These are phyloP conservation scores for Phaffomyces opuntiae DNA, from an alignment of 805 yeast genomes.

Conservation along the genomic window DNA sequence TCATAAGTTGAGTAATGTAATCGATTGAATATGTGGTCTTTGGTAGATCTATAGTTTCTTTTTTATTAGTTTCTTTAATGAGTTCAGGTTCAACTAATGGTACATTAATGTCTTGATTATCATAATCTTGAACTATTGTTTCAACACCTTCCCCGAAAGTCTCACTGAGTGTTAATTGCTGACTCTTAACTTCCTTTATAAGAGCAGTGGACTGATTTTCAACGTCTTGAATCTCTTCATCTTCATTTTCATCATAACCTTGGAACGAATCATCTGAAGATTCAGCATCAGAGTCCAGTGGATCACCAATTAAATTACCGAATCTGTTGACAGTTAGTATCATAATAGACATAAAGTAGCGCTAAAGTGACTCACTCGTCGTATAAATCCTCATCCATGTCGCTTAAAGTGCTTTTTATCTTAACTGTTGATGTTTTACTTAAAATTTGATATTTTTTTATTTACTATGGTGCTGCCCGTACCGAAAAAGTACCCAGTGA, in stretches of 20 bases:
- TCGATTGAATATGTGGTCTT: constrained; percentile 52
- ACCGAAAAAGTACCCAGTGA: not conserved
- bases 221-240: constrained; percentile 12
- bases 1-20: constrained; percentile 46
- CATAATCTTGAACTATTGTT: constrained; percentile 49
- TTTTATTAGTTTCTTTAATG: constrained; percentile 32
- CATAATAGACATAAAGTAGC: not conserved
- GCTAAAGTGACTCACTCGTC: constrained; percentile 49
- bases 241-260: constrained; percentile 21
- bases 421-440: not conserved
- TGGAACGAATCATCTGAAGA: constrained; percentile 17
- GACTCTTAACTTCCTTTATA: constrained; percentile 38
- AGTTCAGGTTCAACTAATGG: constrained; percentile 58
- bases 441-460: not conserved
- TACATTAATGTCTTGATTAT: constrained; percentile 43
- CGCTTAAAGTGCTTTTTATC: not conserved
- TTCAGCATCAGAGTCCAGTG: constrained; percentile 41
- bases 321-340: constrained; percentile 28
- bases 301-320: constrained; percentile 59
- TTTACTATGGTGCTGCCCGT: not conserved
- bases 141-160: constrained; percentile 61
- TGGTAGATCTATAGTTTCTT: constrained; percentile 53
- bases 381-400: constrained; percentile 56
- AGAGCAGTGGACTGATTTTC: constrained; percentile 24
- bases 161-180: constrained; percentile 35